These are phyloP conservation scores for Dillenia suffruticosa DNA, from an alignment of 164 flowering plant species.

Conservation along the genomic window DNA sequence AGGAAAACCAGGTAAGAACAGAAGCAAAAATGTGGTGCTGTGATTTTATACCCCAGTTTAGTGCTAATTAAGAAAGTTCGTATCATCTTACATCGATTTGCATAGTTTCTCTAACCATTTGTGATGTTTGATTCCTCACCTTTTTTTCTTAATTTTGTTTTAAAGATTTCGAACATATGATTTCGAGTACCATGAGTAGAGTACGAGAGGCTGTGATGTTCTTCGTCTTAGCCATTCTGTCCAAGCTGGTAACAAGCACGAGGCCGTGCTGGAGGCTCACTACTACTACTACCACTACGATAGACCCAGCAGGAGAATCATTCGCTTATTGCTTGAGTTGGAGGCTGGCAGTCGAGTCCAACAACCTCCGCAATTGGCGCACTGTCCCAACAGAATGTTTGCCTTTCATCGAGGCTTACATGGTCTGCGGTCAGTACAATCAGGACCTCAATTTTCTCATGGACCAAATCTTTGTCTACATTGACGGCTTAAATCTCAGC, in stretches of 20 bases:
- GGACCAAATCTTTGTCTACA: conserved; percentile 38
- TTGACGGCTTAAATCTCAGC: conserved; percentile 18
- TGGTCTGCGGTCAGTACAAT: conserved; percentile 67
- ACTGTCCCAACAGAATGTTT: conserved; percentile 64
- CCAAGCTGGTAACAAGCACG: background rate
- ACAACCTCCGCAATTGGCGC: conserved; percentile 62
- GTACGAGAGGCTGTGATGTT: too few species aligned
- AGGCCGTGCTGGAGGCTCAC: background rate
- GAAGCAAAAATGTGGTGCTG: too few species aligned
- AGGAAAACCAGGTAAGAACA: too few species aligned
- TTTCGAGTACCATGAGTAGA: too few species aligned
- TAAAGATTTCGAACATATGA: too few species aligned
- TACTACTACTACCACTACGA: background rate
- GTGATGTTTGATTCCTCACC: too few species aligned
- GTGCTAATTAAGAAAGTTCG: too few species aligned
- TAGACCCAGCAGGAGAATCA: background rate
- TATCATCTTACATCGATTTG: too few species aligned
- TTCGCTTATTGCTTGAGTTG: conserved; percentile 16
- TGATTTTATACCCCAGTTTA: too few species aligned
- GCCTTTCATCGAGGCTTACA: conserved; percentile 48
- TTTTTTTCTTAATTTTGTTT: too few species aligned
- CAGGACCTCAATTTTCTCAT: conserved; percentile 44
- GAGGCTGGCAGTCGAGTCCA: conserved; percentile 76
- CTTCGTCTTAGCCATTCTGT: too few species aligned
- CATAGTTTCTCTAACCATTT: too few species aligned